Base-by-base conservation (phyloP, 2,329 filamentous ascomycete genomes). In the Beauveria pseudobassiana region DNA sequence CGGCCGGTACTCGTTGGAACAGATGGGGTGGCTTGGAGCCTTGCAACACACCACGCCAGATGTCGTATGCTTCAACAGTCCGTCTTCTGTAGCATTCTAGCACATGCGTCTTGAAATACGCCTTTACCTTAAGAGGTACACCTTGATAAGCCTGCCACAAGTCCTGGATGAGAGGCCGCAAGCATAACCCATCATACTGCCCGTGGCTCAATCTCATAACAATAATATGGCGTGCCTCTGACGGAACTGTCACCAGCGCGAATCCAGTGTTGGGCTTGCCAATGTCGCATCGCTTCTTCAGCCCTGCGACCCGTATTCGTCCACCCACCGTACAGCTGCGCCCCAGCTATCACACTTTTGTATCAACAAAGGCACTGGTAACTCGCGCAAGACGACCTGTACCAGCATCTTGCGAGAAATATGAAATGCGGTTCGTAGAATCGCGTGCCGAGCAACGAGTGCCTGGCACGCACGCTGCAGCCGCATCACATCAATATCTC, bases 141-240 rank as follows among this genome's bases (percentile, higher is more conserved):
- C 28, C 55, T 34, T 16, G 55, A 34, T 58, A 58, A 9, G 43
- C 43, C n/a, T 20, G 4, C 43, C 55, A 49, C 26, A 58, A 9
- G 42, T 58, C 55, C 28, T 58, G 26, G 26, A 58, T 58, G 6
- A 58, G 43, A 16, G 43, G 55, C 8, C 45, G 55, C 55, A 58
- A 12, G 18, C 43, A 58, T 6, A 58, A 14, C 8, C n/a, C 54
- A 40, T 58, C 54, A 20, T 58, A 58, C 20, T 49, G 54, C n/a
- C 54, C 54, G 18, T 58, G 54, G 16, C 28, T 40, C n/a, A 58
- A 14, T 26, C 54, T 43, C 54, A 49, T 24, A 28, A 58, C 45
- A 12, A 58, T 43, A 24, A 58, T 49, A 16, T 58, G 54, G 26
- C 54, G 54, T 12, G 30, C 54, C 2, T 58, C 43, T 10, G n/a